Base-by-base conservation (phyloP, 2,329 filamentous ascomycete genomes). In the Pseudofabraea citricarpa region DNA sequence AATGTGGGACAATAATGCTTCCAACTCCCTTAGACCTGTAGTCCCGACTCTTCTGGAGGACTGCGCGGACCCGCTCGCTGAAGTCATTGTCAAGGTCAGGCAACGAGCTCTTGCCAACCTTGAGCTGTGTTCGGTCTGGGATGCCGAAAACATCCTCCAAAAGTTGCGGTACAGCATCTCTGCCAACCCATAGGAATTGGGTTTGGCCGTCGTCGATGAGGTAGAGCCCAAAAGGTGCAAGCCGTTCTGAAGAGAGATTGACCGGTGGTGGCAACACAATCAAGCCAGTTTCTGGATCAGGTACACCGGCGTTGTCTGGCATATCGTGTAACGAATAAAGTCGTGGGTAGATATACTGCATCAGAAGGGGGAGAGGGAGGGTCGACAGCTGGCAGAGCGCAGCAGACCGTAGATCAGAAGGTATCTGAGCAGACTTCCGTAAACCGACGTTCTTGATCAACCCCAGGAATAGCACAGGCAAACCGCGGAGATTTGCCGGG, bases 161-260 rank as follows among this genome's bases (percentile, higher is more conserved):
- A 23, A 98, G 76, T 60, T 95, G 89, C 1, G 90, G 89, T 21
- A 98, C 89, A 1, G 91, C 85, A 54, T 98, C 91, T 26, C 90
- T 83, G 12, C 93, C 93, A 16, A 97, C 77, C 93, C 93, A 98
- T 37, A 98, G 69, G 75, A 98, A 98, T 64, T 98, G 93, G 5
- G 89, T 96, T 66, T 96, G 91, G 3, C 90, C 90, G 59, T 98
- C 93, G 57, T 98, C 93, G 56, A 98, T 93, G 45, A 98, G 77
- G 66, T 98, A 98, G 15, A 98, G 72, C 21, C 93, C 93, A 60
- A 94, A 95, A 1, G 90, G 79, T 3, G 89, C 87, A 39, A 98
- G 78, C 36, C 86, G 81, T 64, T 91, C 89, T 1, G 90, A 95
- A 3, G 89, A 90, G 45, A 97, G 75, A 64, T 96, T 96, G 58